Evolutionary conservation across 129 eudicot genomes (phyloP), one percentile per base, ranked within the genome.

Genomic region (Arctium lappa): DNA sequence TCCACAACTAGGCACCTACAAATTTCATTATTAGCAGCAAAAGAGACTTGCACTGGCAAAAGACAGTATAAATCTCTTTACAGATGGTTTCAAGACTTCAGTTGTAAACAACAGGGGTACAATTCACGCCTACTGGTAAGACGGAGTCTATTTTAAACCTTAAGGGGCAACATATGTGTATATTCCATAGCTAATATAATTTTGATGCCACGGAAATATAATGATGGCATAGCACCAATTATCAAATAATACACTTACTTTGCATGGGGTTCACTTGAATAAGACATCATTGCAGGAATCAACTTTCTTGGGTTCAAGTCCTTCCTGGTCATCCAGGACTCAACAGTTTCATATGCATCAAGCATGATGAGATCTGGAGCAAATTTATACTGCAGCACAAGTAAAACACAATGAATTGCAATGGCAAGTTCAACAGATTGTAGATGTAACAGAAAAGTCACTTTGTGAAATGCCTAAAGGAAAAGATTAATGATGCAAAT

Each of bases 281-380:
- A 95, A 7, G 98, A 93, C 99, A 95, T 91, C 99, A 95, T 95
- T 76, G 99, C 99, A 82, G 98, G 97, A 88, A 95, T 93, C 74
- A 93, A 84, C 88, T 95, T 95, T 80, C 97, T 90, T 63, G 98
- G 98, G 69, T 93, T 93, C 85, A 95, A 89, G 79, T 93, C 89
- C 71, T 91, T 90, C 1, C 91, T 89, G 79, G 85, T 95, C 99
- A 95, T 93, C 99, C 99, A 93, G 46, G 98, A 89, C 85, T 95
- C 98, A 50, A 95, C 97, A 78, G 99, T 95, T 90, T 95, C 99
- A 78, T 95, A 95, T 69, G 98, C 98, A 88, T 95, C 99, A 86
- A 95, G 99, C 98, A 93, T 93, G 84, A 95, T 95, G 72, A 95
- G 98, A 60, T 95, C 99, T 73, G 99, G 99, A 22, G 99, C 98